These are phyloP conservation scores for Picea glauca DNA, from an alignment of 75 land plant genomes.

Conservation along the genomic window DNA sequence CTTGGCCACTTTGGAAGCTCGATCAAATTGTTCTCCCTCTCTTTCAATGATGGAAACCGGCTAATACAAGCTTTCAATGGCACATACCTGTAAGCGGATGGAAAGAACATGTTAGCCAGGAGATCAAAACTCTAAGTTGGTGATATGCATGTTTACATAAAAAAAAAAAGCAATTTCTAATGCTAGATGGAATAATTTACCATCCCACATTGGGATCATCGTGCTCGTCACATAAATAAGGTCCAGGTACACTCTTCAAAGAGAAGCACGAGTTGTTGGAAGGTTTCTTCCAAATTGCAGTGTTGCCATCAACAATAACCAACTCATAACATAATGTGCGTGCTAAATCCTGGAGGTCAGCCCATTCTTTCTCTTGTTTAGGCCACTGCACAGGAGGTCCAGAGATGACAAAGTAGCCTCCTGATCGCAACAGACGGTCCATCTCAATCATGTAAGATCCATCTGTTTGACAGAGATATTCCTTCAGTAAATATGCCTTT, in stretches of 20 bases:
- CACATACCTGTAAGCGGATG: slow-evolving; percentile 49
- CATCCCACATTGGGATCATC: slow-evolving; percentile 76
- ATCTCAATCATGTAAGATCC: slow-evolving; percentile 87
- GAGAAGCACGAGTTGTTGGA: slow-evolving; percentile 55
- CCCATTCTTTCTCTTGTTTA: slow-evolving; percentile 87
- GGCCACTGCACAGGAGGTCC: slow-evolving; percentile 91
- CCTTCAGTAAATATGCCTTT: too few species aligned
- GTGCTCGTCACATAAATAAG: slow-evolving; percentile 50
- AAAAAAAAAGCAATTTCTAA: neutral
- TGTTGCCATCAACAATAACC: slow-evolving; percentile 65
- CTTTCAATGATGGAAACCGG: slow-evolving; percentile 24
- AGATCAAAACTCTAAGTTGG: neutral
- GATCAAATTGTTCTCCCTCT: slow-evolving; percentile 31
- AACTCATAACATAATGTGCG: slow-evolving; percentile 69
- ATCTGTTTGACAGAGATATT: slow-evolving; percentile 44
- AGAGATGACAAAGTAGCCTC: slow-evolving; percentile 89
- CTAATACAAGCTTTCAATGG: slow-evolving; percentile 71
- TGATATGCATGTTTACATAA: neutral
- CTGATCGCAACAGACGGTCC: slow-evolving; percentile 83
- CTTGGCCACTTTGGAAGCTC: slow-evolving; percentile 70
- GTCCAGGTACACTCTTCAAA: slow-evolving; percentile 46
- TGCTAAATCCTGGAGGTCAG: slow-evolving; percentile 65
- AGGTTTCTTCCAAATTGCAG: slow-evolving; percentile 88
- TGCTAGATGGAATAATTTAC: slow-evolving; percentile 24
- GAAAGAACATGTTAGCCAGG: slow-evolving; percentile 3